Percentiles rank a stretch among this genome's conserved stretches.
Evolutionary conservation across 2,329 filamentous ascomycete genomes (phyloP).

Genomic region (Colletotrichum gloeosporioides): DNA sequence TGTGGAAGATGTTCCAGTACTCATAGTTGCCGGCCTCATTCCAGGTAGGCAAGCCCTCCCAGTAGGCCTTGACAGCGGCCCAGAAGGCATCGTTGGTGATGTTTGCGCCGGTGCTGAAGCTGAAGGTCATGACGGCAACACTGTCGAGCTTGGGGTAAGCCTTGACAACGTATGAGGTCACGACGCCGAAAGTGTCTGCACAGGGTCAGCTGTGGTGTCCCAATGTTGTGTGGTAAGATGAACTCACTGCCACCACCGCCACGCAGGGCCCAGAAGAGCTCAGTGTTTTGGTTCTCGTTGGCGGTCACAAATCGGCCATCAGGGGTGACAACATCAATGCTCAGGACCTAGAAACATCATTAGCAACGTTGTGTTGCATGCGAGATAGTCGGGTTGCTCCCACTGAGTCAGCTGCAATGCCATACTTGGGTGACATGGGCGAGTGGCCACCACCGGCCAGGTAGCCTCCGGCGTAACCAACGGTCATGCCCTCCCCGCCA

Average conservation of each 20-base stretch:
- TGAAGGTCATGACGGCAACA: slow-evolving; percentile 48
- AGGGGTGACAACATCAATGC: slow-evolving; percentile 51
- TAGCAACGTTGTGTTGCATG: not conserved
- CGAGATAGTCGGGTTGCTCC: rapidly evolving
- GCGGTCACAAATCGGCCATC: slow-evolving; percentile 46
- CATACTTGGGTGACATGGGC: slow-evolving; percentile 54
- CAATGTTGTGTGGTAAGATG: not conserved
- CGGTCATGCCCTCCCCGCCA: slow-evolving; percentile 59
- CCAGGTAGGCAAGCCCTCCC: slow-evolving; percentile 25
- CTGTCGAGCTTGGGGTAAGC: slow-evolving; percentile 46
- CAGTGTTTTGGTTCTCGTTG: slow-evolving; percentile 42
- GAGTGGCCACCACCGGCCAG: slow-evolving; percentile 65
- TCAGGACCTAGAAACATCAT: slow-evolving; percentile 35
- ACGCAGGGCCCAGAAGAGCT: slow-evolving; percentile 57
- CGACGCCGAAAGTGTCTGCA: slow-evolving; percentile 63
- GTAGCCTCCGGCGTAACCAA: slow-evolving; percentile 65
- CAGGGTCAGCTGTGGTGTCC: slow-evolving; percentile 19
- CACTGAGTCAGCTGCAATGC: slow-evolving; percentile 57
- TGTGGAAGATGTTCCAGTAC: slow-evolving; percentile 29
- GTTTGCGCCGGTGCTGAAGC: slow-evolving; percentile 31
- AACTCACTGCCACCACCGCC: slow-evolving; percentile 41
- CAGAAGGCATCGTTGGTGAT: not conserved
- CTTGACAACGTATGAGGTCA: slow-evolving; percentile 59
- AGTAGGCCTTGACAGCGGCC: slow-evolving; percentile 25
- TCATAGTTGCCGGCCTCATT: slow-evolving; percentile 26